Evolutionary conservation across 73 alveolate genomes (phyloP), one percentile per base, ranked within the genome.

Genomic region (Paramecium primaurelia): DNA sequence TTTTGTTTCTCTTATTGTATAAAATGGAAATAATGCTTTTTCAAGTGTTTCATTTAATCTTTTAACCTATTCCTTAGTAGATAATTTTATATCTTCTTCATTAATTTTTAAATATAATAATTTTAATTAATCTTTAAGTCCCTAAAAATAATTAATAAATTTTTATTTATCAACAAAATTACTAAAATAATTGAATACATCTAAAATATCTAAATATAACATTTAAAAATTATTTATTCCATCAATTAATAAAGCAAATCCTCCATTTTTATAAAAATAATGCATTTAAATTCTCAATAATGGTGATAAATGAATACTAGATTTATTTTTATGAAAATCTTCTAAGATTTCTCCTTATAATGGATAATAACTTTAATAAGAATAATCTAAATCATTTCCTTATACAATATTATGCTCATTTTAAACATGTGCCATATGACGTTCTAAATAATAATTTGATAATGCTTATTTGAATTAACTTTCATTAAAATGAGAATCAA

Each of bases 401-500:
- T 34, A 7, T 4, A 18, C 8, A 10, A 32, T 59, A 14, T 28
- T 77, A 20, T 40, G 71, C 12, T 40, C 37, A 38, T 49, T 38
- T 42, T 34, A 9, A 2, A 77, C 20, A n/a, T 14, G 7, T 14
- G 7, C 44, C 14, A 37, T 16, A 12, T 20, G 3, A 18, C 89
- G 40, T 25, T 77, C 89, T 0, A 18, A 11, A 77, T 77, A 77
- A 77, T 42, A 77, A 10, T 44, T 77, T 8, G 22, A 4, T 11
- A 77, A 20, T 3, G 36, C 34, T 2, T 59, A 64, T 26, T 10
- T 18, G 18, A 80, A 80, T 26, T 12, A 26, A 32, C 6, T 14
- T 12, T 80, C 91, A 25, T 80, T 26, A 80, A 80, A 80, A 30
- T 49, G 28, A 32, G 91, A 80, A 80, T 80, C 73, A 80, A 26